Percentiles rank a stretch among this genome's conserved stretches.
These are phyloP conservation scores for Lyophyllum atratum DNA, from an alignment of 768 basidiomycete species.

Conservation along the genomic window DNA sequence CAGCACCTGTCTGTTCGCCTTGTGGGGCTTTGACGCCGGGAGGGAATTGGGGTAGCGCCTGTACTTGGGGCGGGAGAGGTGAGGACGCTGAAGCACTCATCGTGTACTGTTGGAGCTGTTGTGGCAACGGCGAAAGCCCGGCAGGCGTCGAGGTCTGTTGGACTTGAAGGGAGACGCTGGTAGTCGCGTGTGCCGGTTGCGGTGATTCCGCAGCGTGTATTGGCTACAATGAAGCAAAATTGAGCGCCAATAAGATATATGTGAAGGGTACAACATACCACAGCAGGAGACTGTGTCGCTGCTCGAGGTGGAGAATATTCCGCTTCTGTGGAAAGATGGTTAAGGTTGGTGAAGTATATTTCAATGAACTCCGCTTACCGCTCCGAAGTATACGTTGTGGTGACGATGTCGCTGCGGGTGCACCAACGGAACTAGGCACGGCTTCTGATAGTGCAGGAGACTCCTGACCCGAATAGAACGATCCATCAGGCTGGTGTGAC, in stretches of 20 bases:
- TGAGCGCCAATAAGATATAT: not conserved
- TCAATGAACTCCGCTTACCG: constrained; percentile 39
- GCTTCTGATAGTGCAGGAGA: constrained; percentile 79
- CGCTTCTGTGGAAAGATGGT: constrained; percentile 35
- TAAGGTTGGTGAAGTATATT: not conserved
- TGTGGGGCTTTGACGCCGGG: constrained; percentile 66
- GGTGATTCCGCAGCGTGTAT: constrained; percentile 35
- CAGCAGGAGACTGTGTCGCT: constrained; percentile 41
- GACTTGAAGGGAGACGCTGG: constrained; percentile 26
- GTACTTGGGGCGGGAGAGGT: constrained; percentile 44
- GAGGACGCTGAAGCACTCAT: constrained; percentile 26
- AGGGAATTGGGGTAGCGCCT: constrained; percentile 64
- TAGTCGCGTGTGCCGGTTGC: constrained; percentile 34
- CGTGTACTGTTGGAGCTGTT: constrained; percentile 40
- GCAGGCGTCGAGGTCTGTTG: constrained; percentile 31
- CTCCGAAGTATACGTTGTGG: constrained; percentile 56
- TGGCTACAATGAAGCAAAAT: constrained; percentile 31
- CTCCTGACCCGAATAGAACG: constrained; percentile 70
- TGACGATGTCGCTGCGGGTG: constrained; percentile 57
- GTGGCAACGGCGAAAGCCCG: constrained; percentile 42
- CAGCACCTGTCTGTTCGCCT: constrained; percentile 38
- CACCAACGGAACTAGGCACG: constrained; percentile 39
- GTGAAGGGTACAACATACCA: constrained; percentile 34
- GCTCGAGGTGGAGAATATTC: constrained; percentile 45
- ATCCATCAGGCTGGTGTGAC: constrained; percentile 66